Evolutionary conservation across 208 protist genomes (phyloP), one percentile per base, ranked within the genome.

Genomic region (Trypanosoma avium): DNA sequence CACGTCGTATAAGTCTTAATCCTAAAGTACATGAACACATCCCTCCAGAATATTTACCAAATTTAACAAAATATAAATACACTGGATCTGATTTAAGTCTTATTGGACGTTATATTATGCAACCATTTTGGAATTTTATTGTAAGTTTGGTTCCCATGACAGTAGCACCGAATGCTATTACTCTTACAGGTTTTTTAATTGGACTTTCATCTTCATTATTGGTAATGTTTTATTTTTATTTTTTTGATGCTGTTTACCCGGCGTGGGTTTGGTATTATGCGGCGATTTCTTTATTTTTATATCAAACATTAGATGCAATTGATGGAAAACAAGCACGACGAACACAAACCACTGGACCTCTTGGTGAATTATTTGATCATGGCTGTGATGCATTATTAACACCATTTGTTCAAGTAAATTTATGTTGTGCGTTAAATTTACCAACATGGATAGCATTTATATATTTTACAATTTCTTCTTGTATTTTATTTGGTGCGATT

Each of bases 361-460:
- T 99, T 3, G 97, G 97, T 22, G 94, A 98, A 62, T 72, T 98
- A 10, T 98, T 98, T 64, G 97, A 99, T 62, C 97, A 99, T 84
- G 97, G 97, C 60, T 97, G 89, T 68, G 94, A 98, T 69, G 88
- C 88, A 30, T 79, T 97, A 19, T 64, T 94, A 15, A 94, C 87
- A 19, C 84, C 82, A 45, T 86, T 95, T 45, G 80, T 94, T 54
- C 67, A 86, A 49, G 27, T 90, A 24, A 93, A 83, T 47, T 49
- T 88, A 19, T 70, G 47, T 33, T 67, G 85, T 48, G 79, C 79
- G 4, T 47, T 79, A 8, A 77, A 81, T 50, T 56, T 84, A 40
- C 13, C 79, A 3, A 46, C 73, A n/a, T n/a, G 33, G 50, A 55
- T 73, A 43, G 67, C 79, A 10, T 93, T 87, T 73, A 61, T 64